Conservation (phyloP, 805 yeast genomes). For the Candida manassasensis region DNA sequence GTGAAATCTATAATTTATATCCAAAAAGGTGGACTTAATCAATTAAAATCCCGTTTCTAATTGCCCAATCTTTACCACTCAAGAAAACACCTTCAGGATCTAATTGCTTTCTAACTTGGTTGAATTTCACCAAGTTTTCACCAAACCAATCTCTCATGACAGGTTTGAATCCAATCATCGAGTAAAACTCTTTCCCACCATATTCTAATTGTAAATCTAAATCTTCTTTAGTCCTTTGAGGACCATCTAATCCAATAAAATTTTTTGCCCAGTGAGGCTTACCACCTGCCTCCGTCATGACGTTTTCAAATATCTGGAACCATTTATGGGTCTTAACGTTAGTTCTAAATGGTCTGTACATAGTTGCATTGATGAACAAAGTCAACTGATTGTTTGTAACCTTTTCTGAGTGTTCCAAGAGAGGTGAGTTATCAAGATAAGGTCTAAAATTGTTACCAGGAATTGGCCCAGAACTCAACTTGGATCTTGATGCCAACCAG, state of each 20-base stretch:
- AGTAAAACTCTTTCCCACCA: slow-evolving; percentile 50
- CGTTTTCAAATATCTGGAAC: slow-evolving; percentile 79
- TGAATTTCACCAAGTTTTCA: slow-evolving; percentile 56
- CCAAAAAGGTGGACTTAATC: slow-evolving; percentile 9
- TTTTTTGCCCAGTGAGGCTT: slow-evolving; percentile 99
- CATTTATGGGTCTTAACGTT: slow-evolving; percentile 72
- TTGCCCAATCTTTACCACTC: slow-evolving; percentile 75
- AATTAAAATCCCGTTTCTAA: slow-evolving; percentile 67
- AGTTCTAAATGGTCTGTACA: slow-evolving; percentile 87
- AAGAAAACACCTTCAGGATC: slow-evolving; percentile 84
- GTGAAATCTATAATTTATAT: not conserved
- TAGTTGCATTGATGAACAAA: slow-evolving; percentile 85
- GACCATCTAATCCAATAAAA: slow-evolving; percentile 57
- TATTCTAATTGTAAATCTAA: slow-evolving; percentile 34
- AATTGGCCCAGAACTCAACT: slow-evolving; percentile 67
- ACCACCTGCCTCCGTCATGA: slow-evolving; percentile 76
- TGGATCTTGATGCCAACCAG: slow-evolving; percentile 49
- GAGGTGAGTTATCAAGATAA: slow-evolving; percentile 74
- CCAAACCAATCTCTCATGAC: slow-evolving; percentile 79
- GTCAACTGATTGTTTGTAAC: slow-evolving; percentile 75
- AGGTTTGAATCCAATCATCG: slow-evolving; percentile 75
- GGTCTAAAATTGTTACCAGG: slow-evolving; percentile 84
- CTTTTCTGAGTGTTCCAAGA: slow-evolving; percentile 47
- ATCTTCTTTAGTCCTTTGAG: slow-evolving; percentile 31
- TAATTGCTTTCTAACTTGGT: slow-evolving; percentile 55